These are phyloP conservation scores for Tolypocladium ophioglossoides DNA, from an alignment of 2,329 filamentous ascomycete species.

Conservation along the genomic window DNA sequence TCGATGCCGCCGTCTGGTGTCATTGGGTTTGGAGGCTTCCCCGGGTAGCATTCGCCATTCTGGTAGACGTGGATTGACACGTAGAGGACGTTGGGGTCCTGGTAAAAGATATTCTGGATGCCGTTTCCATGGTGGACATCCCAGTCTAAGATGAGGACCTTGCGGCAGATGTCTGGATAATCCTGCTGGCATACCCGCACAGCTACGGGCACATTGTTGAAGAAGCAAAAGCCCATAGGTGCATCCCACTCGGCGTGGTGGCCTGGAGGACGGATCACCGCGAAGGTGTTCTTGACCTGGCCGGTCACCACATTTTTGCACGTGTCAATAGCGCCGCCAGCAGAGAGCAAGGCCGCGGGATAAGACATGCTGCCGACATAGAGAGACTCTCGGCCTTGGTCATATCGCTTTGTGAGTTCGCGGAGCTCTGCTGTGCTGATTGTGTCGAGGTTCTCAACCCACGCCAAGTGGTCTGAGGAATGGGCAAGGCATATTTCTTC, in stretches of 20 bases:
- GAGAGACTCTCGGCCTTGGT: conserved; percentile 61
- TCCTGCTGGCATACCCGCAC: conserved; percentile 77
- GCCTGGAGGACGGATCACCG: conserved; percentile 86
- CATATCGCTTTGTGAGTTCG: conserved; percentile 48
- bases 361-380: conserved; percentile 79
- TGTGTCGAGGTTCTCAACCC: conserved; percentile 52
- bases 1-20: conserved; percentile 51
- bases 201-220: conserved; percentile 94
- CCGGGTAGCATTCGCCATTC: conserved; percentile 78
- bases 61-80: conserved; percentile 88
- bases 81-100: conserved; percentile 90
- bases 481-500: conserved; percentile 78
- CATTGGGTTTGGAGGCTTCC: conserved; percentile 44
- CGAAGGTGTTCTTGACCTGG: conserved; percentile 86
- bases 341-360: conserved; percentile 71
- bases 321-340: conserved; percentile 90
- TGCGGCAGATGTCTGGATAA: conserved; percentile 71
- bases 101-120: conserved; percentile 91
- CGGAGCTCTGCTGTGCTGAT: conserved; percentile 56
- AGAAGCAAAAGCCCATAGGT: conserved; percentile 91
- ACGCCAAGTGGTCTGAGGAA: conserved; percentile 63
- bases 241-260: conserved; percentile 85
- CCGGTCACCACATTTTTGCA: conserved; percentile 81
- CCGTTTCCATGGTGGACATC: conserved; percentile 78
- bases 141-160: conserved; percentile 91